Base-by-base conservation (phyloP, 345 rosid species). In the Conringia planisiliqua region DNA sequence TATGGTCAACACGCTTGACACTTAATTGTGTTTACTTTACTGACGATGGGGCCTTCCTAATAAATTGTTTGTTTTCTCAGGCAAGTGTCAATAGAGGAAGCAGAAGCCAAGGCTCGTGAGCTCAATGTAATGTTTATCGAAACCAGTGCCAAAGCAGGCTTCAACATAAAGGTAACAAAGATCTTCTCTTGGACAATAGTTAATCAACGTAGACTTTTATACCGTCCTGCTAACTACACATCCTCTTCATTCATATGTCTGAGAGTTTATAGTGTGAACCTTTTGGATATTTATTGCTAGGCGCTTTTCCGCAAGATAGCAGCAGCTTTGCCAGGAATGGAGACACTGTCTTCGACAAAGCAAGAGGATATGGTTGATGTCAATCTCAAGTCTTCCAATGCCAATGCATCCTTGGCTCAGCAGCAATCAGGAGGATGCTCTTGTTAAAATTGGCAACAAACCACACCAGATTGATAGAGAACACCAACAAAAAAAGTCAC, bases 351-450 rank as follows among this genome's bases (percentile, higher is more conserved):
- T 40, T 90, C 96, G 40, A 87, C 93, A 10, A 89, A 88, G 84
- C 96, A 88, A 77, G 97, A 92, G 76, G 97, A 90, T 68, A 85
- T 90, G 97, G 97, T 92, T 58, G 96, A 92, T 68, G 97, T 92
- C 38, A 92, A 92, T 80, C 96, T 92, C 56, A 90, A 85, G 82
- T 88, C 97, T 20, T 80, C 89, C 62, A 88, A 90, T 68, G 42
- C 92, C 48, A 88, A 88, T 61, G 70, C 88, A 13, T 84, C 90
- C 42, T 83, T 78, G 70, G 74, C 90, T 6, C 96, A 86, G 78
- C 84, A 80, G 66, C 93, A 92, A 67, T 77, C 96, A 0, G 90
- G 94, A 81, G 94, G 95, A 65, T 92, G 96, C 70, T 76, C 95
- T 27, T 90, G 96, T 76, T 92, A 84, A 79, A 78, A 24, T 14